A percentile compares a stretch with the other conserved stretches of the same genome.
phyloP scores from a whole-genome alignment of 495 filamentous ascomycete species.

The Penicillium coffeae region DNA sequence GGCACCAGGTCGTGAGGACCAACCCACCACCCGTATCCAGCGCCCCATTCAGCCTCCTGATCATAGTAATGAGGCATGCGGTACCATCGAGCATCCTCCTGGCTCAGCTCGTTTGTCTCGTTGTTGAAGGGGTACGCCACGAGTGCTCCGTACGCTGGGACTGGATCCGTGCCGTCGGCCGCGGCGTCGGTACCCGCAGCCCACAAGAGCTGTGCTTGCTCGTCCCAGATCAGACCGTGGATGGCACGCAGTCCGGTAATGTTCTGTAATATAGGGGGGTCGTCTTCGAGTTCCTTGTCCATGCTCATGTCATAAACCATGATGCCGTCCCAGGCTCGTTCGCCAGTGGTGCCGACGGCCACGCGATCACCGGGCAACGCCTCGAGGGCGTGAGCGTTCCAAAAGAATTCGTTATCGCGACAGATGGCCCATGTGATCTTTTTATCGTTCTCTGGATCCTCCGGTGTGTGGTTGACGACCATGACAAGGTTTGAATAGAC shows the following conservation, averaged over 20 bases:
- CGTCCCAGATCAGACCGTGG: constrained; percentile 31
- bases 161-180: constrained; percentile 24
- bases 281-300: constrained; percentile 17
- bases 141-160: constrained; percentile 21
- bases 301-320: constrained; percentile 24
- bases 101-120: constrained; percentile 13
- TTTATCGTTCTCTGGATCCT: constrained; percentile 24
- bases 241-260: constrained; percentile 27
- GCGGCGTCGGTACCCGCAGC: constrained; percentile 25
- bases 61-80: constrained; percentile 10
- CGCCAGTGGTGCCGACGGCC: constrained; percentile 26
- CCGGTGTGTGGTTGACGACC: constrained; percentile 27
- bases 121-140: constrained; percentile 24
- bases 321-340: constrained; percentile 26
- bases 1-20: neutral
- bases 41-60: constrained; percentile 25
- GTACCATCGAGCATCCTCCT: constrained; percentile 15
- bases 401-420: constrained; percentile 18
- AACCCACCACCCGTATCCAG: constrained; percentile 15
- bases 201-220: constrained; percentile 24
- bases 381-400: constrained; percentile 27
- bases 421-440: constrained; percentile 25
- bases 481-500: constrained; percentile 21
- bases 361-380: constrained; percentile 20
- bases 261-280: constrained; percentile 26